phyloP scores from a whole-genome alignment of 1,284 basidiomycete species.

The Inonotus hispidus region DNA sequence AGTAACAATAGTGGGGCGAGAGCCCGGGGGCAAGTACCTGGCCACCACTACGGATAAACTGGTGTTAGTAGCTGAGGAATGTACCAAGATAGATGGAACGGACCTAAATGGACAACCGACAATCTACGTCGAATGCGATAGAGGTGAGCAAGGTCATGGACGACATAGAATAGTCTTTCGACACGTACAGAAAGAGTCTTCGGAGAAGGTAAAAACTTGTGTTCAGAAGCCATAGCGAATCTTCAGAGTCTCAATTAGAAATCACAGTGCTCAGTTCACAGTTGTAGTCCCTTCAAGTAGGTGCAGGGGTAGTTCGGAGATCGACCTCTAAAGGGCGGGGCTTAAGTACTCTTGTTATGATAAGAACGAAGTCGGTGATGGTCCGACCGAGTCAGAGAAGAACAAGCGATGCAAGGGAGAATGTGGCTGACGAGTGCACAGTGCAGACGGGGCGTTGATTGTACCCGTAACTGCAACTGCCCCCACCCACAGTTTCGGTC shows the following conservation, averaged over 20 bases:
- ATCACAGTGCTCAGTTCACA: background rate
- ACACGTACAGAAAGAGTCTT: conserved; percentile 61
- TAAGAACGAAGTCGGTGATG: too few relatives aligned
- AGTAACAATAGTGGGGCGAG: conserved; percentile 14
- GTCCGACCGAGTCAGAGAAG: background rate
- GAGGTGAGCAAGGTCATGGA: background rate
- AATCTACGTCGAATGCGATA: conserved; percentile 37
- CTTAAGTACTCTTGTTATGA: too few relatives aligned
- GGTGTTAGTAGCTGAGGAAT: background rate
- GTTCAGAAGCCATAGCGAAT: background rate
- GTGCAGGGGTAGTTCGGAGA: too few relatives aligned
- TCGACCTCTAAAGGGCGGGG: too few relatives aligned
- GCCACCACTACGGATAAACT: conserved; percentile 39
- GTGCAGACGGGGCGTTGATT: background rate
- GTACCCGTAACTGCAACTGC: background rate
- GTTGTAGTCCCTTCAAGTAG: too few relatives aligned
- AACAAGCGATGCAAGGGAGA: background rate
- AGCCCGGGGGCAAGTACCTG: conserved; percentile 35
- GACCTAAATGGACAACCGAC: conserved; percentile 75
- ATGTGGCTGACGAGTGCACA: background rate
- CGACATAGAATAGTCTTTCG: background rate
- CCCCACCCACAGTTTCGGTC: background rate
- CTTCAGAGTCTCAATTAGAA: background rate
- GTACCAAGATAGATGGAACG: background rate
- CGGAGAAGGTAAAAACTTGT: conserved; percentile 5